Base-by-base conservation (phyloP, 768 basidiomycete species). In the Trametes cubensis region DNA sequence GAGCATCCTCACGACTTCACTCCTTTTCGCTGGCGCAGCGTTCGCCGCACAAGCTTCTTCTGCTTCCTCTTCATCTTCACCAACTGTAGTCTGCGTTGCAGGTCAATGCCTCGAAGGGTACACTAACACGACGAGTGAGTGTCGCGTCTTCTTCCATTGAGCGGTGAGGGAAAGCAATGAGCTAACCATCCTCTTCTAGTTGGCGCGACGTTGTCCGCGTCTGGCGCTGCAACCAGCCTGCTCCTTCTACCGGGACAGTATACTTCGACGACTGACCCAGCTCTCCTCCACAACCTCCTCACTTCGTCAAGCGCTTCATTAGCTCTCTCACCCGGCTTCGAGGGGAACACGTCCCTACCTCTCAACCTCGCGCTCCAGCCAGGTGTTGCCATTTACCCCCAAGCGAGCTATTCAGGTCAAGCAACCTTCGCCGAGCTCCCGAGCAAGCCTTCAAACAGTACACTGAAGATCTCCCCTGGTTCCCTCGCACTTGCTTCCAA, bases 101-200 rank as follows among this genome's bases (percentile, higher is more conserved):
- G 91, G 91, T 67, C 90, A 94, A 88, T 93, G 92, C 79, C 76
- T 93, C 59, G 82, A 92, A 74, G 92, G 92, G 60, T 83, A 76
- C 75, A 85, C 89, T 34, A 92, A 93, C 70, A 83, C 81, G 23
- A 88, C 89, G 40, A 71, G 82, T 83, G 69, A 77, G 89, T 86
- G 60, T 38, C 77, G 7, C 75, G 18, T 26, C 39, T 14, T 30
- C 30, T 17, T 20, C 59, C 4, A 41, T 44, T 47, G 4, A 54
- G 38, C 21, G 5, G 25, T 34, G 59, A 45, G 47, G 3, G 53
- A 39, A 23, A 4, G 23, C 34, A 59, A 11, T 55, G 11, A 48
- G 60, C 66, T 66, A 20, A 67, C 42, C 15, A 6, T 49, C 42
- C n/a, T 3, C 40, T 55, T 18, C 61, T 28, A 94, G 92, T 94